Evolutionary conservation across 495 filamentous ascomycete genomes (phyloP), one percentile per base, ranked within the genome.

Genomic region (Evansstolkia leycettana): DNA sequence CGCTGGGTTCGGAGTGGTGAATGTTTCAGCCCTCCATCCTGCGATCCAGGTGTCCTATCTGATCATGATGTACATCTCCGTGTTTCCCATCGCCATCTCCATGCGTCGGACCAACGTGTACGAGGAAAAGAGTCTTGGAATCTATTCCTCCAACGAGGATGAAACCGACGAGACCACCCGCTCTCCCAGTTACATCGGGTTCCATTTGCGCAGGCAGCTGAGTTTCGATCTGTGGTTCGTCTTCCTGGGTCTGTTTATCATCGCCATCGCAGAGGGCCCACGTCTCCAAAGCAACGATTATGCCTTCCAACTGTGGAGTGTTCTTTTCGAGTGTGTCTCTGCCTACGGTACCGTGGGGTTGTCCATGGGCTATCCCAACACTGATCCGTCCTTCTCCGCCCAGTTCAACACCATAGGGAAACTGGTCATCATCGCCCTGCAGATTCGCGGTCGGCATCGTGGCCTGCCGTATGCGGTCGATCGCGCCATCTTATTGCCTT

Each of bases 1-100:
- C 2, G 86, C 89, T 2, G 89, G 89, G 1, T 93, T 93, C 47
- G 65, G 80, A 5, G 79, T 82, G 31, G 71, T 94, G 45, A 81
- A 80, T 40, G 59, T 96, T 16, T 63, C 82, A 5, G 55, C 64
- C 0, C 66, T 96, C 10, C 89, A 95, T 47, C 89, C 89, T 0
- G 89, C 80, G 1, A 85, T 94, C 9, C 89, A 96, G 49, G 82
- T 90, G 3, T 94, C 86, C 12, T 95, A 94, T 62, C 57, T 94
- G 58, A 77, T 96, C 57, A 96, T 96, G 89, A 96, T 96, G 89
- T 96, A 96, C 55, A 96, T 96, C 42, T 94, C 89, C 31, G 84
- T 94, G 27, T 85, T 93, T 47, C 89, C 89, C 17, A 89, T 95
- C 46, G 89, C 89, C 42, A 94, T 96, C 38, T 89, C 82, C 17